Evolutionary conservation across 2,329 filamentous ascomycete genomes (phyloP), one percentile per base, ranked within the genome.

Genomic region (Salinomyces thailandicus): DNA sequence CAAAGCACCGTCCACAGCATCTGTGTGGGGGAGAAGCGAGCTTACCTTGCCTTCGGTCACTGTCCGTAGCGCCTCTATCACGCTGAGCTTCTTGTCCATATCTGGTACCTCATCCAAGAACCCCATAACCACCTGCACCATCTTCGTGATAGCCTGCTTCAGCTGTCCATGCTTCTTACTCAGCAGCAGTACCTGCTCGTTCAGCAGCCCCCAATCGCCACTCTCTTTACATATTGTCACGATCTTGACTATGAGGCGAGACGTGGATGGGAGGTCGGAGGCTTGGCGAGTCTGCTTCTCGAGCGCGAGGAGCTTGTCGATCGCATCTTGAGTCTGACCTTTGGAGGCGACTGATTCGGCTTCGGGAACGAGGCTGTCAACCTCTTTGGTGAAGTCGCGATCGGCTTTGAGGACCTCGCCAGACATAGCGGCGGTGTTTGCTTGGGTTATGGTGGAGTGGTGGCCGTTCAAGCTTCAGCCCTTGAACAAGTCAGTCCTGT

Each of bases 141-240:
- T 98, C 71, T 89, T 91, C 53, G 91, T 96, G 55, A 87, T 91
- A 57, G 91, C 91, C 66, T 96, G 91, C 67, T 98, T 98, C 59
- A 98, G 86, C 70, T 98, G 91, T 54, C 87, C 85, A 82, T 98
- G 91, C 71, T 98, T 98, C 79, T 98, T 98, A 48, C 91, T 96
- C 39, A 98, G 73, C 47, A 95, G 73, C 53, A 94, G 73, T 45
- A 94, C 85, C 67, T 98, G 91, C 67, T 98, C 91, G 61, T 94
- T 96, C 66, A 98, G 75, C 55, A 95, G 68, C 61, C 77, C 79
- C 91, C 91, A 98, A 62, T 98, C 86, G 50, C 81, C 81, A 14
- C 83, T 79, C 62, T 93, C 73, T 66, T 95, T 96, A 69, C 85
- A 89, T 69, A 96, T 77, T 58, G 85, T 93, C 60, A 93, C 85